Conservation (phyloP, 371 early-diverging fungal genomes). For the Mucor lusitanicus region DNA sequence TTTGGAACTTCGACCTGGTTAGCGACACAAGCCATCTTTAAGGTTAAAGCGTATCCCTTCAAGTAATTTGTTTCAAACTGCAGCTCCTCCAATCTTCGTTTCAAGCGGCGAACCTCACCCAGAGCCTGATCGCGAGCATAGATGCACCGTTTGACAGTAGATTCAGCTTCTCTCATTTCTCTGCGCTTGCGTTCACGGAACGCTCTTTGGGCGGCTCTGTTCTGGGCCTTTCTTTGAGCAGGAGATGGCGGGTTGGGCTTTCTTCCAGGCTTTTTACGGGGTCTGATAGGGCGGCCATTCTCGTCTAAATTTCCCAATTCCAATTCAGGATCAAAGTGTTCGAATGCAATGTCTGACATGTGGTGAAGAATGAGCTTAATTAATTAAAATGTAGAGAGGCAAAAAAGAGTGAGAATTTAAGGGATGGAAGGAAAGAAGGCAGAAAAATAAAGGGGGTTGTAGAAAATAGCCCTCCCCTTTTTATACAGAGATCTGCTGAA, state of each 20-base stretch:
- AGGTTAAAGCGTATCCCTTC: conserved; percentile 31
- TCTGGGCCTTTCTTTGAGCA: conserved; percentile 51
- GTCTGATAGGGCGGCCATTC: conserved; percentile 33
- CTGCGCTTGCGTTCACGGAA: conserved; percentile 44
- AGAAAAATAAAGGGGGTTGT: background rate
- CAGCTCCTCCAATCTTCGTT: conserved; percentile 26
- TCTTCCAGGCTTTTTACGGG: conserved; percentile 45
- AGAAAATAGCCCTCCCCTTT: background rate
- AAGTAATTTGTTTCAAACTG: conserved; percentile 39
- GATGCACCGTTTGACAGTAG: conserved; percentile 31
- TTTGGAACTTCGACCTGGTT: conserved; percentile 40
- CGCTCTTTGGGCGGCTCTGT: conserved; percentile 40
- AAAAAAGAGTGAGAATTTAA: background rate
- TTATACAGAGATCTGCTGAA: background rate
- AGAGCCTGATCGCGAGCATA: conserved; percentile 32
- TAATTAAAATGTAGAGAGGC: background rate
- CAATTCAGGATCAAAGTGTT: conserved; percentile 43
- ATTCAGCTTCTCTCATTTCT: conserved; percentile 46
- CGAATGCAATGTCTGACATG: conserved; percentile 23
- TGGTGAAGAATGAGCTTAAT: background rate
- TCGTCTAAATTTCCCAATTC: conserved; percentile 41
- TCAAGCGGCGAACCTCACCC: conserved; percentile 12
- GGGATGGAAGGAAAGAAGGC: background rate
- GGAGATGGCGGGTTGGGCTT: conserved; percentile 44
- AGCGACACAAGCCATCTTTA: conserved; percentile 39